Conservation (phyloP, 2,329 filamentous ascomycete species). For the Zymoseptoria tritici region DNA sequence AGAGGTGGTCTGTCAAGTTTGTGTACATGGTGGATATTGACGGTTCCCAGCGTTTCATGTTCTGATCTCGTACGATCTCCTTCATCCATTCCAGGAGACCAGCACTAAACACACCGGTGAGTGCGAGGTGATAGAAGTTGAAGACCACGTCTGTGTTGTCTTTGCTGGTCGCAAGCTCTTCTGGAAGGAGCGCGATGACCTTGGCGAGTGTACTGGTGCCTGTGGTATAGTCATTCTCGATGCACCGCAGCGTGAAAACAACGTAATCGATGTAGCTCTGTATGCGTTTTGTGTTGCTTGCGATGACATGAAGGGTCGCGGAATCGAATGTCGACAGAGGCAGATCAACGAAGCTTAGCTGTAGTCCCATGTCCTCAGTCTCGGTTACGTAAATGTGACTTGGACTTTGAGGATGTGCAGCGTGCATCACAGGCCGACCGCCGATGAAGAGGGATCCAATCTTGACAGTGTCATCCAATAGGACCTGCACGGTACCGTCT, state of each 20-base stretch:
- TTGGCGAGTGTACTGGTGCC: slow-evolving; percentile 56
- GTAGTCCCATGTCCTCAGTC: slow-evolving; percentile 4
- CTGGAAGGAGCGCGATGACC: slow-evolving; percentile 47
- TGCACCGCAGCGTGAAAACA: slow-evolving; percentile 69
- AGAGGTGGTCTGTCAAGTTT: slow-evolving; percentile 66
- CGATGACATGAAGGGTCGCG: slow-evolving; percentile 71
- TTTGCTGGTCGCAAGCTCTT: slow-evolving; percentile 61
- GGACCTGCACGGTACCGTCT: slow-evolving; percentile 17
- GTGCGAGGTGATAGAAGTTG: slow-evolving; percentile 74
- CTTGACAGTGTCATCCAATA: slow-evolving; percentile 26
- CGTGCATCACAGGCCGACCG: slow-evolving; percentile 42
- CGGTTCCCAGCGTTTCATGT: slow-evolving; percentile 89
- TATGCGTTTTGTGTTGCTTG: slow-evolving; percentile 74
- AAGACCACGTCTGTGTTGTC: slow-evolving; percentile 52
- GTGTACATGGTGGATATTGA: slow-evolving; percentile 71
- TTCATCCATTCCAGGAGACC: slow-evolving; percentile 74
- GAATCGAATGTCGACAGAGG: slow-evolving; percentile 23
- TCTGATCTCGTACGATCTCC: slow-evolving; percentile 25
- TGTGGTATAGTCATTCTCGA: slow-evolving; percentile 75
- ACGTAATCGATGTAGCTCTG: slow-evolving; percentile 84
- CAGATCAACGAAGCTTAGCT: slow-evolving; percentile 17
- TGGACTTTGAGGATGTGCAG: slow-evolving; percentile 65
- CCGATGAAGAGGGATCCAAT: slow-evolving; percentile 19
- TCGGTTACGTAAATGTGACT: slow-evolving; percentile 61
- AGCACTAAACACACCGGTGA: slow-evolving; percentile 71